These are phyloP conservation scores for Batrachochytrium dendrobatidis DNA, from an alignment of 371 early-diverging fungal genomes.

Conservation along the genomic window DNA sequence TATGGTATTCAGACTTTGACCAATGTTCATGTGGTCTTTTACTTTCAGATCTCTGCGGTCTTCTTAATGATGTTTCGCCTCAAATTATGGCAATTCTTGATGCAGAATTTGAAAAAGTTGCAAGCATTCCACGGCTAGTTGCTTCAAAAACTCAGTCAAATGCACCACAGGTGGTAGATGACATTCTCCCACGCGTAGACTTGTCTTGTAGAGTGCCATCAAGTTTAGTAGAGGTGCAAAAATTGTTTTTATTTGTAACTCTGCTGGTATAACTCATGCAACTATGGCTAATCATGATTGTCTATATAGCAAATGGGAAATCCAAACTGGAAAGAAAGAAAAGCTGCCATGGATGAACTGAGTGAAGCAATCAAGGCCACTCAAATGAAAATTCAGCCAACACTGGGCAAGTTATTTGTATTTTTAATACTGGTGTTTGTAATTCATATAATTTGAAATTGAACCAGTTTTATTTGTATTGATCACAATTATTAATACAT, in stretches of 20 bases:
- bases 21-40: not conserved
- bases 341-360: slow-evolving; percentile 85
- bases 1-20: no score
- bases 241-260: not conserved
- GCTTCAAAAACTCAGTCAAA: slow-evolving; percentile 48
- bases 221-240: not conserved
- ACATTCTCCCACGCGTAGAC: slow-evolving; percentile 6
- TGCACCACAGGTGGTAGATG: not conserved
- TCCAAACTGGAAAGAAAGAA: slow-evolving; percentile 89
- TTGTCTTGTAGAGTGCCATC: not conserved
- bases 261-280: no score
- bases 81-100: slow-evolving; percentile 74
- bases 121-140: slow-evolving; percentile 64
- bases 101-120: slow-evolving; percentile 85
- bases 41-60: slow-evolving; percentile 51
- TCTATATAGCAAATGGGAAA: slow-evolving; percentile 57
- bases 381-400: slow-evolving; percentile 78
- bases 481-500: no score
- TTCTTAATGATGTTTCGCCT: slow-evolving; percentile 81
- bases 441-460: no score
- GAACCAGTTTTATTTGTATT: no score
- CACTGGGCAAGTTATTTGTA: slow-evolving; percentile 38
- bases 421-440: not conserved
- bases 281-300: not conserved
- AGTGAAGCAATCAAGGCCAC: slow-evolving; percentile 58